These are phyloP conservation scores for Zopfia rhizophila DNA, from an alignment of 2,329 filamentous ascomycete genomes.

Conservation along the genomic window DNA sequence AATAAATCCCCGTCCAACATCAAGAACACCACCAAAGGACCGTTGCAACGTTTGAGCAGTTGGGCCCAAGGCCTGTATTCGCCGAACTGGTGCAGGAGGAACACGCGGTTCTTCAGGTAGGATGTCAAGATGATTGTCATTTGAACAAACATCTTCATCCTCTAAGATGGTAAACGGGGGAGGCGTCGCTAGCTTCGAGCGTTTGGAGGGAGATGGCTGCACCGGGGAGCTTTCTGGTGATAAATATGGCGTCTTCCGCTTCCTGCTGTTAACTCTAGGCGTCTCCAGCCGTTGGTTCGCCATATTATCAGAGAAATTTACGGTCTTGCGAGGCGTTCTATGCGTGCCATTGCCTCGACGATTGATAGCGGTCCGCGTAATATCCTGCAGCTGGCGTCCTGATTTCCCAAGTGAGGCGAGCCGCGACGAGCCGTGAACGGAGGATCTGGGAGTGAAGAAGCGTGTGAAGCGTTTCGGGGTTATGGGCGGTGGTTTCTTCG, in stretches of 20 bases:
- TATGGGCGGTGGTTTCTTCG: conserved; percentile 60
- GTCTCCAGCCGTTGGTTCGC: conserved; percentile 40
- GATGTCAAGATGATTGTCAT: background rate
- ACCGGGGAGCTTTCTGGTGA: conserved; percentile 54
- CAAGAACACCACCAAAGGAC: conserved; percentile 57
- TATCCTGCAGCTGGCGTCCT: conserved; percentile 60
- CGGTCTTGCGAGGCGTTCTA: conserved; percentile 50
- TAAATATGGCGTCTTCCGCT: conserved; percentile 52
- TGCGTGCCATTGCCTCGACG: conserved; percentile 39
- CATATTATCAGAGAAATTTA: conserved; percentile 49
- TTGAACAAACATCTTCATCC: conserved; percentile 26
- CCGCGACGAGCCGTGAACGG: conserved; percentile 42
- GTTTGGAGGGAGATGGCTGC: conserved; percentile 56
- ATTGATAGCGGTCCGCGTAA: conserved; percentile 59
- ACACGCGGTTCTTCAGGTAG: conserved; percentile 34
- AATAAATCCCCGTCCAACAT: conserved; percentile 51
- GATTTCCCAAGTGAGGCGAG: conserved; percentile 47
- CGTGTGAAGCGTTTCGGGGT: conserved; percentile 63
- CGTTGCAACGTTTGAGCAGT: conserved; percentile 55
- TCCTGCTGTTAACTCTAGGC: conserved; percentile 41
- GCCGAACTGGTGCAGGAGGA: conserved; percentile 48
- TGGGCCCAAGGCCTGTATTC: conserved; percentile 46
- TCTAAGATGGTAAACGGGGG: conserved; percentile 45
- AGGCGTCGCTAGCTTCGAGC: conserved; percentile 39
- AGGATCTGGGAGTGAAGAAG: conserved; percentile 60